Percentiles rank a stretch among this genome's conserved stretches.
Conservation (phyloP, 1,284 basidiomycete genomes). For the Cerrena zonata region DNA sequence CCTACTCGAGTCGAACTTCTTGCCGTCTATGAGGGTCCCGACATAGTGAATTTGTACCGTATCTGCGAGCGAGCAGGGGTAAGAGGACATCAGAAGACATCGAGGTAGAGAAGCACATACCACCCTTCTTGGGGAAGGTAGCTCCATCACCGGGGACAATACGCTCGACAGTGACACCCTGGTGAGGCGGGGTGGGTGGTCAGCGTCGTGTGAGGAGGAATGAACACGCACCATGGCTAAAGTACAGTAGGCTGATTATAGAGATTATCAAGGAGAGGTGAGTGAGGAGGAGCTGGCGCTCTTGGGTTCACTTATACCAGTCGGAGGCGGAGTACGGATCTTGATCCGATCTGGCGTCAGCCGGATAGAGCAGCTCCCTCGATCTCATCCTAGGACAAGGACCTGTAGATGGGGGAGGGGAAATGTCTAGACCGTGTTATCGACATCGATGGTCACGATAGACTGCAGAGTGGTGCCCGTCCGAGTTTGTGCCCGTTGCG, state of each 20-base stretch:
- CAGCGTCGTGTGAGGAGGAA: conserved; percentile 2
- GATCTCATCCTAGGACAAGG: conserved; percentile 18
- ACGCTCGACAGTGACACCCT: conserved; percentile 42
- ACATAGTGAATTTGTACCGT: conserved; percentile 67
- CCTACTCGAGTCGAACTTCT: conserved; percentile 66
- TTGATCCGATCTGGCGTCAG: conserved; percentile 53
- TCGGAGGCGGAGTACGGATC: conserved; percentile 60
- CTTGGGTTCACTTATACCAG: conserved; percentile 43
- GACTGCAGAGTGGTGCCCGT: background rate
- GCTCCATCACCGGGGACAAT: conserved; percentile 40
- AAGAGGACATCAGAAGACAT: background rate
- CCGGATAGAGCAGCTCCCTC: conserved; percentile 22
- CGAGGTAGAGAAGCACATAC: conserved; percentile 27
- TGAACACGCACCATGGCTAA: conserved; percentile 21
- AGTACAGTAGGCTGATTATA: conserved; percentile 19
- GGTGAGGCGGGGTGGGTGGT: background rate
- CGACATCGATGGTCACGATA: conserved; percentile 25
- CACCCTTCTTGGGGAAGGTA: conserved; percentile 42
- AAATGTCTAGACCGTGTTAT: conserved; percentile 25
- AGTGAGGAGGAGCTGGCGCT: conserved; percentile 25
- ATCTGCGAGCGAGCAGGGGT: conserved; percentile 30
- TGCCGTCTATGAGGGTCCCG: conserved; percentile 58
- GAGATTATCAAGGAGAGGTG: conserved; percentile 33
- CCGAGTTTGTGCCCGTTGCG: too few relatives aligned
- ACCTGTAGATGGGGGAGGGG: conserved; percentile 9